Conservation (phyloP, 371 early-diverging fungal genomes). For the Mucor circinelloides region DNA sequence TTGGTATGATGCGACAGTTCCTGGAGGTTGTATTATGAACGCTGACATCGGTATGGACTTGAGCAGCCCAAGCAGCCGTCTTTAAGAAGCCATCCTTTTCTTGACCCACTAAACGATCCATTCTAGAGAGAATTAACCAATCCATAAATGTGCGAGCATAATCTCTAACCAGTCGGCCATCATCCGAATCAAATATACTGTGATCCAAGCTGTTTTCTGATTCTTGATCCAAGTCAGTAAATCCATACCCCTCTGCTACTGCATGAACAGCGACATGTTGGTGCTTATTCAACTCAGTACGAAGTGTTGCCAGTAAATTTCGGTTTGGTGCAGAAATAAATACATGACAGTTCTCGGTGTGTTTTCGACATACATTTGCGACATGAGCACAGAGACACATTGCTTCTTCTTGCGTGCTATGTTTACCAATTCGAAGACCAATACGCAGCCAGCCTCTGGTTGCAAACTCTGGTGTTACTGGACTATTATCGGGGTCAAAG, state of each 20-base stretch:
- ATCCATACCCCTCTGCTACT: slow-evolving; percentile 28
- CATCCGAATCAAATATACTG: slow-evolving; percentile 20
- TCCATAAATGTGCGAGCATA: slow-evolving; percentile 47
- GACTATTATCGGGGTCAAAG: slow-evolving; percentile 14
- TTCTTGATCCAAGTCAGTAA: slow-evolving; percentile 14
- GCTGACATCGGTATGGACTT: slow-evolving; percentile 39
- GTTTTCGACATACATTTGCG: slow-evolving; percentile 19
- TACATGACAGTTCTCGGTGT: slow-evolving; percentile 21
- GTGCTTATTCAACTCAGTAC: slow-evolving; percentile 6
- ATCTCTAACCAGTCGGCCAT: slow-evolving; percentile 20
- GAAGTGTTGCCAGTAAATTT: slow-evolving; percentile 1
- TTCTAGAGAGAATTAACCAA: slow-evolving; percentile 45
- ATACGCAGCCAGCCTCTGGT: slow-evolving; percentile 34
- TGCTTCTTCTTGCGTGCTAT: neutral
- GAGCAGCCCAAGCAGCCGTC: slow-evolving; percentile 52
- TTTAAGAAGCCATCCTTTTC: slow-evolving; percentile 30
- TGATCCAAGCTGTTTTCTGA: slow-evolving; percentile 6
- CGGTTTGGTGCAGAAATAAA: slow-evolving; percentile 29
- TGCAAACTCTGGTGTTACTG: slow-evolving; percentile 9
- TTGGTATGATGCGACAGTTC: slow-evolving; percentile 13
- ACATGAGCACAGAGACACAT: slow-evolving; percentile 28
- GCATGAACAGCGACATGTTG: slow-evolving; percentile 24
- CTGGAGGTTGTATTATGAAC: neutral
- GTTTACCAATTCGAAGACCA: slow-evolving; percentile 24
- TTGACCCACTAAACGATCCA: slow-evolving; percentile 46